Base-by-base conservation (phyloP, 2,329 filamentous ascomycete species). In the Erysiphe pulchra region DNA sequence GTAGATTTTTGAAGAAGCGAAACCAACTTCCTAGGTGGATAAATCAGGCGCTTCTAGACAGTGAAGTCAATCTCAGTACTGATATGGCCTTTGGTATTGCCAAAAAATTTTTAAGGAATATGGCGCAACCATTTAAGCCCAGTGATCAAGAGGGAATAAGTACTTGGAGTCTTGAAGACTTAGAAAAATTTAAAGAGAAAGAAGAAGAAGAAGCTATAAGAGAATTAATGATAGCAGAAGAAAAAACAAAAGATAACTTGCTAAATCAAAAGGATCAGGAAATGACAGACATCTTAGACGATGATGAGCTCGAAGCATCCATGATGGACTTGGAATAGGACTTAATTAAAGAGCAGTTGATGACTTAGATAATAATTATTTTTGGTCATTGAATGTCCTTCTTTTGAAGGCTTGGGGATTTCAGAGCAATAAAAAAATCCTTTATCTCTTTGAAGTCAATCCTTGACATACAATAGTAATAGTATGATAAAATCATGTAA, bases 21-120 rank as follows among this genome's bases (percentile, higher is more conserved):
- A 69, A 62, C 2, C 92, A 98, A 62, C 67, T 98, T 28, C 90
- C 90, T 11, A 93, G 93, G 59, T 98, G 90, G 90, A 98, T 98
- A 57, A 81, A 78, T 50, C 80, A 92, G 57, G 85, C 80, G 2
- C 69, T 98, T 49, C 67, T 81, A 31, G 85, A 93, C 44, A 77
- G 78, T 18, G 85, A 93, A 53, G 77, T 79, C 11, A 94, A 93
- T 54, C 67, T 98, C 49, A 92, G 82, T 56, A 93, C 90, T 0
- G 90, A 98, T 57, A 93, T 95, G 77, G 84, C 87, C 0, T 80
- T 92, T 16, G 82, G 83, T 47, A 77, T 73, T 42, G 87, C 90
- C 11, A 85, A 92, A 63, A 80, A 80, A 45, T 98, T 98, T 61
- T 62, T 98, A 56, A 73, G 80, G 49, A 77, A 76, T 24, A 98